phyloP scores from a whole-genome alignment of 2,329 filamentous ascomycete genomes.

The Leptoxyphium fumago region DNA sequence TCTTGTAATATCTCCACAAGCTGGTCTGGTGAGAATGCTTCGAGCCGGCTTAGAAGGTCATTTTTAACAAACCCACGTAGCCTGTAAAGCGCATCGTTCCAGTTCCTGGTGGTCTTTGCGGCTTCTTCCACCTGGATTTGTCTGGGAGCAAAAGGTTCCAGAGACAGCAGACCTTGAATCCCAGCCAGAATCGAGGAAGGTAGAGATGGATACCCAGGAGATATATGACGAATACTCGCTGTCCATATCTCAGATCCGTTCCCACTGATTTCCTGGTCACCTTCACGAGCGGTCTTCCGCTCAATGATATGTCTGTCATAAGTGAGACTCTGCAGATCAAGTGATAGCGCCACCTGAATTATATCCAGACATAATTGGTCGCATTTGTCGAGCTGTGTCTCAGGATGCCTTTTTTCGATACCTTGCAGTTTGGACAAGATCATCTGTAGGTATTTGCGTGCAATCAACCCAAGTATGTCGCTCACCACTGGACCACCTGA shows the following conservation, averaged over 20 bases:
- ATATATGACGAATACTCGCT: slow-evolving; percentile 53
- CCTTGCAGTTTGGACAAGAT: slow-evolving; percentile 17
- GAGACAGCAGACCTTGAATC: slow-evolving; percentile 52
- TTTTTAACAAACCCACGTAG: slow-evolving; percentile 50
- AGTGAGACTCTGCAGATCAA: slow-evolving; percentile 57
- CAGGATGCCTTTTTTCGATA: slow-evolving; percentile 15
- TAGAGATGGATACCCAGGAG: slow-evolving; percentile 53
- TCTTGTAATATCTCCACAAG: slow-evolving; percentile 56
- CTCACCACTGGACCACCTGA: slow-evolving; percentile 15
- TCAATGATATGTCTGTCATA: slow-evolving; percentile 55
- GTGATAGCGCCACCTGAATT: slow-evolving; percentile 49
- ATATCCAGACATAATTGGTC: slow-evolving; percentile 44
- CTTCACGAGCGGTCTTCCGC: slow-evolving; percentile 17
- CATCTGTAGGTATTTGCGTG: slow-evolving; percentile 13
- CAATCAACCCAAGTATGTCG: slow-evolving; percentile 16
- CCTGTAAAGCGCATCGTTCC: slow-evolving; percentile 58
- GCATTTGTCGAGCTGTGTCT: slow-evolving; percentile 17
- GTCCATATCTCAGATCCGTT: slow-evolving; percentile 69
- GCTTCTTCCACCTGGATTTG: slow-evolving; percentile 21
- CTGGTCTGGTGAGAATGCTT: slow-evolving; percentile 56
- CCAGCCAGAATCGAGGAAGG: slow-evolving; percentile 60
- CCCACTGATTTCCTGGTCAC: slow-evolving; percentile 48
- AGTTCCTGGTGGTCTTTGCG: slow-evolving; percentile 48
- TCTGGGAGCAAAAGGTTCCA: slow-evolving; percentile 52
- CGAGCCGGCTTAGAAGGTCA: slow-evolving; percentile 62